Conservation (phyloP, 352 stramenopile species). For the Globisporangium irregulare region DNA sequence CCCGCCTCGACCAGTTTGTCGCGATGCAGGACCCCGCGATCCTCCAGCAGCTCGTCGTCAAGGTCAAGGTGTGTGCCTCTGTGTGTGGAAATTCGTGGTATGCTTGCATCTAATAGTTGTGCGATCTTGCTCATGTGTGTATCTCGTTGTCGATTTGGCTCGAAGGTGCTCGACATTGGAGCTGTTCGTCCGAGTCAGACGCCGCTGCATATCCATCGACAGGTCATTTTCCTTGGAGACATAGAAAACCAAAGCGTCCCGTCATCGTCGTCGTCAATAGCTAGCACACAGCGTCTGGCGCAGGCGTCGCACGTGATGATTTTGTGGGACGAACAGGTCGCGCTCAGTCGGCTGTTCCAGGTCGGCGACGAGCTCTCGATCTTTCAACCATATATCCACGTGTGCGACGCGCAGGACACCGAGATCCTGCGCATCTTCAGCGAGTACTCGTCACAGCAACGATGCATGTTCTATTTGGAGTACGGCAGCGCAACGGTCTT, state of each 20-base stretch:
- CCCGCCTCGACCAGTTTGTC: slow-evolving; percentile 16
- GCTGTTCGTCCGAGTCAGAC: slow-evolving; percentile 60
- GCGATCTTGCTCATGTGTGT: not conserved
- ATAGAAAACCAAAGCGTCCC: not conserved
- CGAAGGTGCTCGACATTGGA: slow-evolving; percentile 59
- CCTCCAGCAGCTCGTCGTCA: slow-evolving; percentile 32
- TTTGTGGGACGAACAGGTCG: slow-evolving; percentile 69
- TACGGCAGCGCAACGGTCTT: slow-evolving; percentile 59
- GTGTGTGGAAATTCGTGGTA: not conserved
- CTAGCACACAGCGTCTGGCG: slow-evolving; percentile 13
- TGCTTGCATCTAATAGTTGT: not conserved
- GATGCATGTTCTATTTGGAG: slow-evolving; percentile 55
- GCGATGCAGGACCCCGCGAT: slow-evolving; percentile 17
- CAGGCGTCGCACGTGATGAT: slow-evolving; percentile 50
- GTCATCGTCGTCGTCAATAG: not conserved
- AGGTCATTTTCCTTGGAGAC: slow-evolving; percentile 62
- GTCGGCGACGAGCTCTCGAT: slow-evolving; percentile 56
- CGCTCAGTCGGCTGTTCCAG: slow-evolving; percentile 55
- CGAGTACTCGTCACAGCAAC: slow-evolving; percentile 55
- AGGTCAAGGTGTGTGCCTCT: slow-evolving; percentile 13
- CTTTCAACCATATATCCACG: slow-evolving; percentile 61
- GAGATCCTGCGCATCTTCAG: slow-evolving; percentile 57
- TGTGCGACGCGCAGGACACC: slow-evolving; percentile 35
- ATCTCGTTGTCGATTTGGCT: not conserved
- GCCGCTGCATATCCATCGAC: slow-evolving; percentile 48